Conservation (phyloP, 139 green algal species). For the Micromonas pusilla region DNA sequence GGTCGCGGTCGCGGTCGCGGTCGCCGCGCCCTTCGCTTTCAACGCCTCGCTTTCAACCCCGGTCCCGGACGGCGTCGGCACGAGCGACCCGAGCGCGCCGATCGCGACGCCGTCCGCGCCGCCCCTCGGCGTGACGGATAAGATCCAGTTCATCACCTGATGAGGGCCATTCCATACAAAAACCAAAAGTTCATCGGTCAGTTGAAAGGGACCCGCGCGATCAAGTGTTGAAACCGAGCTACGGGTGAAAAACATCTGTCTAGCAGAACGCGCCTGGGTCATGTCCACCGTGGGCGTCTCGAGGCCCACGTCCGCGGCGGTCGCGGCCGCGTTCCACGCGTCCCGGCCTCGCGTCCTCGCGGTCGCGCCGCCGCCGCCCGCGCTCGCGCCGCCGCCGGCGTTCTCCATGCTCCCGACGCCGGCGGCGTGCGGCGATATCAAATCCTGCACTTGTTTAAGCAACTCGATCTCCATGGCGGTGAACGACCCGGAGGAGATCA, state of each 20-base stretch:
- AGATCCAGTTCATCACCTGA: conserved; percentile 11
- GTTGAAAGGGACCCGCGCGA: no score
- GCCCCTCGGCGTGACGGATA: background rate
- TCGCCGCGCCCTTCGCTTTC: background rate
- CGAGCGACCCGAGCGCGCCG: no score
- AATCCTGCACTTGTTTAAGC: conserved; percentile 6
- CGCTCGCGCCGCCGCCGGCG: background rate
- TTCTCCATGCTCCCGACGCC: background rate
- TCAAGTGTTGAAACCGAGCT: no score
- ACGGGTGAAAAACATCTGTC: no score
- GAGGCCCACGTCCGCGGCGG: background rate
- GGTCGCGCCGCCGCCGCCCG: background rate
- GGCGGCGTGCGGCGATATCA: background rate
- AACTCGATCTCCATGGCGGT: conserved; percentile 4
- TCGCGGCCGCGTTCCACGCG: no score
- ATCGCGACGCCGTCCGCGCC: background rate
- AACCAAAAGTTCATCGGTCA: no score
- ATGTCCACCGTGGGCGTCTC: background rate
- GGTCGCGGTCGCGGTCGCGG: no score
- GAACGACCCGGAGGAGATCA: background rate
- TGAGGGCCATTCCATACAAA: no score
- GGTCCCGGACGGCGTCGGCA: background rate
- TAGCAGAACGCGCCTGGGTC: no score
- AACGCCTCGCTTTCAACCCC: background rate
- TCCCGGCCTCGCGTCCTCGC: background rate